Evolutionary conservation across 1,139 yeast genomes (phyloP).

Genomic region (Zygoascus meyerae): DNA sequence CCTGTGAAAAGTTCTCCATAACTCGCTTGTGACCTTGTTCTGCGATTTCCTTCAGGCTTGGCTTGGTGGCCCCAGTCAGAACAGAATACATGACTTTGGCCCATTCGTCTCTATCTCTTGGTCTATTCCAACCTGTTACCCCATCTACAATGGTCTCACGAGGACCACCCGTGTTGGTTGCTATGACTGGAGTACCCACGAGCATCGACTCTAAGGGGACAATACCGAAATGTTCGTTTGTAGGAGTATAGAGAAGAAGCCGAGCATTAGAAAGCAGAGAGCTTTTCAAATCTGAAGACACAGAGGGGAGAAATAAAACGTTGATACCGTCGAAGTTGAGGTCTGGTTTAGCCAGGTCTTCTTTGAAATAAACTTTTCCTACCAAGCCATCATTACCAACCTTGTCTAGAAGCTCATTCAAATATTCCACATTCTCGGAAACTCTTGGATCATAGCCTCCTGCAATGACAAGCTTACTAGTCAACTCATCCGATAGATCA

Average conservation of each 20-base stretch:
- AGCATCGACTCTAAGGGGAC: constrained; percentile 96
- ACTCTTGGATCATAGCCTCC: constrained; percentile 92
- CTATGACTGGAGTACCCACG: constrained; percentile 74
- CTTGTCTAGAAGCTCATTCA: constrained; percentile 51
- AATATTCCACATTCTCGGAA: constrained; percentile 67
- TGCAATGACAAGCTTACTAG: constrained; percentile 52
- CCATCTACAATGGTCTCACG: constrained; percentile 62
- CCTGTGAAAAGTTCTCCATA: constrained; percentile 50
- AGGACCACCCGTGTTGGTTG: constrained; percentile 90
- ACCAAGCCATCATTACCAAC: constrained; percentile 32
- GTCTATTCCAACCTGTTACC: constrained; percentile 75
- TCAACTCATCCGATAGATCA: background rate
- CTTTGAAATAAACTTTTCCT: background rate
- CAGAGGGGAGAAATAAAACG: constrained; percentile 76
- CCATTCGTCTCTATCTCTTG: constrained; percentile 57
- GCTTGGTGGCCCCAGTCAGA: constrained; percentile 32
- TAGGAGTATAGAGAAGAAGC: constrained; percentile 78
- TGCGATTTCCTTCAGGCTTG: constrained; percentile 35
- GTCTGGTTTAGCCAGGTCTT: background rate
- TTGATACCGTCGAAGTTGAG: constrained; percentile 26
- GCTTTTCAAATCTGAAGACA: constrained; percentile 61
- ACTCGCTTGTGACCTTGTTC: constrained; percentile 51
- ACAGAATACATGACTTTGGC: constrained; percentile 48
- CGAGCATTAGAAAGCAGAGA: constrained; percentile 53
- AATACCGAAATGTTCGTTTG: constrained; percentile 91